Percentiles rank a stretch among this genome's conserved stretches.
phyloP scores from a whole-genome alignment of 2,329 filamentous ascomycete genomes.

The Clonostachys sp. region DNA sequence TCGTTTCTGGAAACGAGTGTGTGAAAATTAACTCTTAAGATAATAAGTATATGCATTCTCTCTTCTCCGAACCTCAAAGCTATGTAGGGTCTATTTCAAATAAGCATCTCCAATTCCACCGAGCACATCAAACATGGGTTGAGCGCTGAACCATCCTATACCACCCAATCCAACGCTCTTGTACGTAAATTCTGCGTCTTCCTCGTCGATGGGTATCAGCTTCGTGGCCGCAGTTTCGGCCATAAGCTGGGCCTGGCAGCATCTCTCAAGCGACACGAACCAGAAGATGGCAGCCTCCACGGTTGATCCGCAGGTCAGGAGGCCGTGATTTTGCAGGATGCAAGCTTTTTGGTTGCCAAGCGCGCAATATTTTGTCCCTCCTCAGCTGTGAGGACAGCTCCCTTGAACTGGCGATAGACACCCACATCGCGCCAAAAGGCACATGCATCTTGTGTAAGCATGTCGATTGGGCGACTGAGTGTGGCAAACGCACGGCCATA shows the following conservation, averaged over 20 bases:
- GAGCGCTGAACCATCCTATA: slow-evolving; percentile 63
- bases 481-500: slow-evolving; percentile 55
- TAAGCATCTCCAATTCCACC: neutral
- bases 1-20: too few relatives aligned
- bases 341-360: slow-evolving; percentile 49
- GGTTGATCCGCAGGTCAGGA: slow-evolving; percentile 58
- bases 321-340: slow-evolving; percentile 60
- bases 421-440: slow-evolving; percentile 50
- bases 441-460: slow-evolving; percentile 59
- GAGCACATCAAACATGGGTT: slow-evolving; percentile 6
- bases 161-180: slow-evolving; percentile 56
- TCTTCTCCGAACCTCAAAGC: too few relatives aligned
- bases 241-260: slow-evolving; percentile 23
- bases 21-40: too few relatives aligned
- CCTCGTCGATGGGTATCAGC: slow-evolving; percentile 22
- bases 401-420: slow-evolving; percentile 40
- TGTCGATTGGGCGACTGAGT: slow-evolving; percentile 57
- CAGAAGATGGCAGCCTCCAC: slow-evolving; percentile 65
- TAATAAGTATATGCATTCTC: too few relatives aligned
- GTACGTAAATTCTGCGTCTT: slow-evolving; percentile 53
- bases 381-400: slow-evolving; percentile 54
- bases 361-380: slow-evolving; percentile 54
- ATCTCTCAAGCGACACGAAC: slow-evolving; percentile 39
- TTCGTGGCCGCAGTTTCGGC: slow-evolving; percentile 17
- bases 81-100: too few relatives aligned